Conservation (phyloP, 805 yeast species). For the Yueomyces sinensis region DNA sequence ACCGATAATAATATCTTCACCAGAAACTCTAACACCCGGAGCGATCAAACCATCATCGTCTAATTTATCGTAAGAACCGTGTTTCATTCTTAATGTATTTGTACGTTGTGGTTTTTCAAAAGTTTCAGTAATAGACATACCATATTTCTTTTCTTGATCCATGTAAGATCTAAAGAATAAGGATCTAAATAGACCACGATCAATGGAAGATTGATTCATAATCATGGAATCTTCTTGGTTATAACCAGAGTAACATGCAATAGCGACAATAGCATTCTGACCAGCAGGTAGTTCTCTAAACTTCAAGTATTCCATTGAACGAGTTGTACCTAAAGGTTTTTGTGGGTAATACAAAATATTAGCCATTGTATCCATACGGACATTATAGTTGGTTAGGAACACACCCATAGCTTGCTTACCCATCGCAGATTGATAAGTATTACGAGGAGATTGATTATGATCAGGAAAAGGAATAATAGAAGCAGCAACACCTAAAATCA, state of each 20-base stretch:
- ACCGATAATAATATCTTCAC: conserved; percentile 97
- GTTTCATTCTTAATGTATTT: conserved; percentile 88
- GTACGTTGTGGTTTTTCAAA: conserved; percentile 95
- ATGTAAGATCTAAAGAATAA: conserved; percentile 92
- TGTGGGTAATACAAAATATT: conserved; percentile 95
- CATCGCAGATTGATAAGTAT: conserved; percentile 98
- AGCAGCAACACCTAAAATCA: conserved; percentile 98
- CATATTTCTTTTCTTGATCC: conserved; percentile 97
- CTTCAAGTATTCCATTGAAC: conserved; percentile 94
- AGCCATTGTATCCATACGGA: conserved; percentile 99
- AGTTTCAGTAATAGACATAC: conserved; percentile 96
- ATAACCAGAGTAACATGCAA: conserved; percentile 95
- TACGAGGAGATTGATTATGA: conserved; percentile 98
- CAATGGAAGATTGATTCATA: conserved; percentile 97
- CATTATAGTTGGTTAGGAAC: conserved; percentile 84
- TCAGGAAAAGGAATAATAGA: conserved; percentile 99
- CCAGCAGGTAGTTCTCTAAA: conserved; percentile 98
- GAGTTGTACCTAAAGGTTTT: conserved; percentile 94
- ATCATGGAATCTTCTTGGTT: conserved; percentile 99
- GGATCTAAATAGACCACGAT: conserved; percentile 91
- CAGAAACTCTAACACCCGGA: conserved; percentile 97
- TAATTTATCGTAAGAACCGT: conserved; percentile 94
- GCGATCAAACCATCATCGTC: conserved; percentile 97
- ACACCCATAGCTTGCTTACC: conserved; percentile 99
- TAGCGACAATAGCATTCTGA: conserved; percentile 96